Evolutionary conservation across 2,329 filamentous ascomycete species (phyloP), one percentile per base, ranked within the genome.

Genomic region (Aspergillaceae sp.): DNA sequence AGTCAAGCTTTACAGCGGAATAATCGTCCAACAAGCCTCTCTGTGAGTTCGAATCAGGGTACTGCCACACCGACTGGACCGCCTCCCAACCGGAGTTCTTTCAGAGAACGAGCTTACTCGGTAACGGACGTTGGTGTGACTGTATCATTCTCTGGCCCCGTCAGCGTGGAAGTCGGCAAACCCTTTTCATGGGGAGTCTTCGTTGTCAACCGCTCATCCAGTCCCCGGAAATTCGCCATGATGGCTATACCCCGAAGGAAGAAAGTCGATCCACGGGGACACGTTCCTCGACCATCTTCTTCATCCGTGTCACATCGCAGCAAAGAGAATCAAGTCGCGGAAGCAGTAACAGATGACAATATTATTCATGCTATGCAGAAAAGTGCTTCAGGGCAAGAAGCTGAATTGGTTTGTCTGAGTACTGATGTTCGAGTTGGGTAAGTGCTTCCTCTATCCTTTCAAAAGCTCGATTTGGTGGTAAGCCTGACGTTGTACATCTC

Each of bases 361-460:
- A 65, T 76, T 28, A 63, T 79, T 4, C 77, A 78, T 59, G 74
- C 73, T 6, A 74, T 74, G 60, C 76, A 78, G 52, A 74, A 72
- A 58, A 72, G 67, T 47, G 67, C 70, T 9, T 64, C 65, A 9
- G 68, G 67, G 3, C 73, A 78, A 43, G 68, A 74, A 45, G 72
- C 72, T 3, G 73, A 79, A 38, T 57, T 82, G 34, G 65, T 81
- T 34, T 76, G 74, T 51, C 58, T 82, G 47, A 80, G 74, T 40
- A 75, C 78, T 0, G 78, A 82, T 55, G 66, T 81, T 26, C 69
- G 75, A 29, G 69, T 81, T 44, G 78, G 77, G 76, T 78, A 59
- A 63, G 74, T 66, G 30, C 11, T 30, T 10, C 19, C 19, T 19
- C 19, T 2, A 19, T 19, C 19, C 19, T 19, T 1, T 19, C 19